Evolutionary conservation across 768 basidiomycete genomes (phyloP), one percentile per base, ranked within the genome.

Genomic region (Naganishia onofrii): DNA sequence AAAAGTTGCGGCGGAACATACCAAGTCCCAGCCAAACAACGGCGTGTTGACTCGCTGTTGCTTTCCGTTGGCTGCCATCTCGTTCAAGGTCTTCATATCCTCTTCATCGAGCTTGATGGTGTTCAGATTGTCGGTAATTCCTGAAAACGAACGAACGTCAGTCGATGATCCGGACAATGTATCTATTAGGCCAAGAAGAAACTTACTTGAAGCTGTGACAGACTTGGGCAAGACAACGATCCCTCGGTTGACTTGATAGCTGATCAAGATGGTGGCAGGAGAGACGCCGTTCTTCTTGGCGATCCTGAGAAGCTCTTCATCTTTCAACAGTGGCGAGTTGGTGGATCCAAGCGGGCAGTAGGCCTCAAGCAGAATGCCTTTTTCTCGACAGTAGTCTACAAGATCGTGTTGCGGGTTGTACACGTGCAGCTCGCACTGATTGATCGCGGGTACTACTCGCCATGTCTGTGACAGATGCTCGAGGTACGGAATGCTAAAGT

Each of bases 281-380:
- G 82, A 74, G 34, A 88, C 87, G 10, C 76, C 75, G 81, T 90
- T 81, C 77, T 87, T 87, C 68, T 84, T 81, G 0, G 90, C 89
- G 52, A 92, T 84, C 80, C 84, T 84, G 68, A 80, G 80, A 58
- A 92, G 86, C 34, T 86, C 81, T 17, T 84, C 82, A 77, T 91
- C 87, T 56, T 81, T 80, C 72, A 88, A 82, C 26, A 92, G 84
- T 19, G 89, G 90, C 0, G 89, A 78, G 89, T 88, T 76, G 82
- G 90, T 92, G 83, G 92, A 89, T 53, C 92, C 91, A 2, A 93
- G 86, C 7, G 91, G 90, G 0, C 89, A 92, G 83, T 91, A 92
- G 8, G 90, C 89, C 23, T 90, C 88, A 69, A 93, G 79, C 73
- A 89, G 87, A 76, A 92, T 90, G 63, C 84, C 85, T 76, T 89